Evolutionary conservation across 129 eudicot genomes (phyloP).

Genomic region (Tanacetum coccineum): DNA sequence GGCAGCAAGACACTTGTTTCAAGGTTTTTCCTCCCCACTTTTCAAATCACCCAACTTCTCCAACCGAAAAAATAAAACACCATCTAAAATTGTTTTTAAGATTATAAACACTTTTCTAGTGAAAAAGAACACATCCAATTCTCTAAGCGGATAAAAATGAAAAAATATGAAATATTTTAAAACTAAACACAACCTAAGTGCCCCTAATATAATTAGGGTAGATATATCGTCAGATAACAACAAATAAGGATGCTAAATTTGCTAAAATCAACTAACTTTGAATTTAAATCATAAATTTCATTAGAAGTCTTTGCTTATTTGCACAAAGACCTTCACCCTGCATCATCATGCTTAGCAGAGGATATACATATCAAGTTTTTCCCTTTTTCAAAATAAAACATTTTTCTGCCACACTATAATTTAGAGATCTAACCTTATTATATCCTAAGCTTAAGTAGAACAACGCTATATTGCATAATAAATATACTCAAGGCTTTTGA

Average conservation of each 20-base stretch:
- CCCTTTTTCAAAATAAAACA: neutral
- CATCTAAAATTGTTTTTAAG: too few relatives aligned
- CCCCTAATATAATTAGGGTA: neutral
- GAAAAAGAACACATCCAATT: too few relatives aligned
- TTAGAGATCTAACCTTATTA: constrained; percentile 6
- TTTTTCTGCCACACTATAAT: neutral
- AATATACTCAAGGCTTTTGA: neutral
- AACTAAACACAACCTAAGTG: too few relatives aligned
- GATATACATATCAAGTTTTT: neutral
- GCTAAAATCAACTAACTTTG: constrained; percentile 6
- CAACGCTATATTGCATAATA: neutral
- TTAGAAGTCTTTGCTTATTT: constrained; percentile 4
- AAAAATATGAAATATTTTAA: too few relatives aligned
- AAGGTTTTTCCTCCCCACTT: too few relatives aligned
- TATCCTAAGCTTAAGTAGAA: neutral
- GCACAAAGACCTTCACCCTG: too few relatives aligned
- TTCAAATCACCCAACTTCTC: too few relatives aligned
- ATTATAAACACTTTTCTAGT: too few relatives aligned
- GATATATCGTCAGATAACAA: neutral
- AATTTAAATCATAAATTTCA: neutral
- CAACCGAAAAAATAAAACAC: too few relatives aligned
- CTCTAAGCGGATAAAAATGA: too few relatives aligned
- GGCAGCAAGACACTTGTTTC: too few relatives aligned
- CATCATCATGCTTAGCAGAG: too few relatives aligned
- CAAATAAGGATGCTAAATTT: constrained; percentile 5